Percentiles rank a stretch among this genome's conserved stretches.
phyloP scores from a whole-genome alignment of 768 basidiomycete species.

The Serpula lacrymans region DNA sequence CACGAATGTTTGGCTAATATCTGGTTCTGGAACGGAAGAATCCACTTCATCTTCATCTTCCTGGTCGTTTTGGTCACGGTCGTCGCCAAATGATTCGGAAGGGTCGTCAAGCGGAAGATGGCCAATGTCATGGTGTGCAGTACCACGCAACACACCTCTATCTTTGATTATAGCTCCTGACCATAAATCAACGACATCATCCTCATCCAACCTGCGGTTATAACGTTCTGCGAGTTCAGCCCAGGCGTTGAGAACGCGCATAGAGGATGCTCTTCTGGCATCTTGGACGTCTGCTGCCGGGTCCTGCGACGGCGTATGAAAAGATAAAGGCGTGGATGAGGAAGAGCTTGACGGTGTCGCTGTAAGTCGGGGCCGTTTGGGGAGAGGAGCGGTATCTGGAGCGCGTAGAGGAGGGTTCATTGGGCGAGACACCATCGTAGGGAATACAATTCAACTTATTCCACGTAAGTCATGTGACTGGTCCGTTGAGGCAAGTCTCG shows the following conservation, averaged over 20 bases:
- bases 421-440: too few relatives aligned
- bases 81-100: conserved; percentile 31
- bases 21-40: conserved; percentile 36
- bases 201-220: conserved; percentile 63
- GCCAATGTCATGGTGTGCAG: conserved; percentile 48
- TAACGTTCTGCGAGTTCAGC: conserved; percentile 66
- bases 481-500: too few relatives aligned
- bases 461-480: too few relatives aligned
- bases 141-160: conserved; percentile 57
- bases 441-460: too few relatives aligned
- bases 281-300: conserved; percentile 43
- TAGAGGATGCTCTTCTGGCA: conserved; percentile 53
- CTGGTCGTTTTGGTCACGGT: conserved; percentile 47
- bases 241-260: conserved; percentile 63
- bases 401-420: conserved; percentile 24
- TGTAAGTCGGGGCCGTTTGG: conserved; percentile 48
- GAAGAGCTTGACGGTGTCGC: conserved; percentile 43
- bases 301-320: conserved; percentile 20
- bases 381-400: conserved; percentile 36
- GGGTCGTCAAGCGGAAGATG: conserved; percentile 40
- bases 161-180: conserved; percentile 63
- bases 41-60: conserved; percentile 59
- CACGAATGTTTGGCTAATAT: conserved; percentile 29
- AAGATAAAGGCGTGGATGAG: conserved; percentile 33
- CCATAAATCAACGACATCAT: conserved; percentile 73